Percentiles rank a stretch among this genome's conserved stretches.
These are phyloP conservation scores for Globisporangium canariense DNA, from an alignment of 352 stramenopile species.

Conservation along the genomic window DNA sequence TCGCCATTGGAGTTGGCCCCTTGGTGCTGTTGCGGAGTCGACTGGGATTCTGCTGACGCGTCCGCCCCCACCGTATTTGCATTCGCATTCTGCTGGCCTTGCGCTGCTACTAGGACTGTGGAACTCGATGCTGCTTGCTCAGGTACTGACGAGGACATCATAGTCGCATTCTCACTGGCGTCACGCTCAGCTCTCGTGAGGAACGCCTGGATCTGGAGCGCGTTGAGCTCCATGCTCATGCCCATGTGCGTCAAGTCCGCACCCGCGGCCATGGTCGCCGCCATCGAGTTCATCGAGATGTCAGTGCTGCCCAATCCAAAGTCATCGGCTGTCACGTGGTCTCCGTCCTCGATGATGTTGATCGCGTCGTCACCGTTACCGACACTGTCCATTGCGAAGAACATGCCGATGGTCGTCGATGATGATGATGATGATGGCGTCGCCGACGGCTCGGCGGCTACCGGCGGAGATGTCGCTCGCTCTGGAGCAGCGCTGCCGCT, in stretches of 20 bases:
- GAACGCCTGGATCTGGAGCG: slow-evolving; percentile 54
- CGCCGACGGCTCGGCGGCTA: neutral
- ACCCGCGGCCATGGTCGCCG: slow-evolving; percentile 12
- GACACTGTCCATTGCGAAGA: slow-evolving; percentile 17
- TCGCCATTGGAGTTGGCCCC: neutral
- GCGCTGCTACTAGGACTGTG: neutral
- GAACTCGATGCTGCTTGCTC: neutral
- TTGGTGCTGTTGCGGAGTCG: neutral
- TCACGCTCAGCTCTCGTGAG: slow-evolving; percentile 31
- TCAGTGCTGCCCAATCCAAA: slow-evolving; percentile 36
- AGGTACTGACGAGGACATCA: neutral
- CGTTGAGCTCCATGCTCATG: slow-evolving; percentile 55
- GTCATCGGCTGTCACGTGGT: slow-evolving; percentile 51
- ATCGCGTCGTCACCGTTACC: slow-evolving; percentile 22
- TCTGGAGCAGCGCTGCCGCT: too few species aligned
- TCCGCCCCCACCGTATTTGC: neutral
- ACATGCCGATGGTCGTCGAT: slow-evolving; percentile 14
- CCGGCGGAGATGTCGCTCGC: neutral
- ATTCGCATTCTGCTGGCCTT: neutral
- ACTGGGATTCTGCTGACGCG: neutral
- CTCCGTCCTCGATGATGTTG: slow-evolving; percentile 45
- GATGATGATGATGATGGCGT: neutral
- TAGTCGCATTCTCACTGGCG: neutral
- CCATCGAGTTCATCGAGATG: slow-evolving; percentile 54
- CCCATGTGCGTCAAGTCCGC: slow-evolving; percentile 43